Evolutionary conservation across 768 basidiomycete species (phyloP).

Genomic region (Serendipita sp.): DNA sequence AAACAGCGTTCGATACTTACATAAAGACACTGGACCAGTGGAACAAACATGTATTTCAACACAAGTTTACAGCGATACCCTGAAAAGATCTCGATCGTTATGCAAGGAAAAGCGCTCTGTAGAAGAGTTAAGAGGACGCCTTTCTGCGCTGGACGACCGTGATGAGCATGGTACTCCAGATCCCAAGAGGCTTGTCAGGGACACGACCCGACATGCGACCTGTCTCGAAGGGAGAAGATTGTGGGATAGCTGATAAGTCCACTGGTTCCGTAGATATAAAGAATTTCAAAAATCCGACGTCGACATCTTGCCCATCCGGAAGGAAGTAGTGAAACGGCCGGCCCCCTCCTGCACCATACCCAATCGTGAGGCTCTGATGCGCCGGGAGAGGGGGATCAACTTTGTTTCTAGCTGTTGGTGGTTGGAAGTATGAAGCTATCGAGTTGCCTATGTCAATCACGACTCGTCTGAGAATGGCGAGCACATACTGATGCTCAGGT

Average conservation of each 20-base stretch:
- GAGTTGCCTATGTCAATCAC: not conserved
- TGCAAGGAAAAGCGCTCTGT: too few species aligned
- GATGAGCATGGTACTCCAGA: too few species aligned
- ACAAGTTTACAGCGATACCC: too few species aligned
- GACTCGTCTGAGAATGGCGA: not conserved
- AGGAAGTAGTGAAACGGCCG: conserved; percentile 21
- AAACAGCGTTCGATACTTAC: too few species aligned
- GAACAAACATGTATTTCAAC: too few species aligned
- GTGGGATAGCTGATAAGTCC: conserved; percentile 21
- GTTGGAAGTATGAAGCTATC: not conserved
- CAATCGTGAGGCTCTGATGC: conserved; percentile 18
- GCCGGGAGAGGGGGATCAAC: conserved; percentile 8
- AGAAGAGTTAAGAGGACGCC: too few species aligned
- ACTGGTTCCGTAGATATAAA: conserved; percentile 25
- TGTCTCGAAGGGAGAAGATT: conserved; percentile 19
- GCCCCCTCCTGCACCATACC: conserved; percentile 24
- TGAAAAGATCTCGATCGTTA: too few species aligned
- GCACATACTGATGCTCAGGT: conserved; percentile 16
- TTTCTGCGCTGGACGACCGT: too few species aligned
- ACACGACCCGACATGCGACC: not conserved
- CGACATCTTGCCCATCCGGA: conserved; percentile 13
- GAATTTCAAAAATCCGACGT: conserved; percentile 29
- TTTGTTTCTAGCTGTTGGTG: not conserved
- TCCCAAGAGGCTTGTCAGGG: too few species aligned
- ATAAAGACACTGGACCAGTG: too few species aligned